phyloP scores from a whole-genome alignment of 768 basidiomycete species.

The Calocybe gangraenosa region DNA sequence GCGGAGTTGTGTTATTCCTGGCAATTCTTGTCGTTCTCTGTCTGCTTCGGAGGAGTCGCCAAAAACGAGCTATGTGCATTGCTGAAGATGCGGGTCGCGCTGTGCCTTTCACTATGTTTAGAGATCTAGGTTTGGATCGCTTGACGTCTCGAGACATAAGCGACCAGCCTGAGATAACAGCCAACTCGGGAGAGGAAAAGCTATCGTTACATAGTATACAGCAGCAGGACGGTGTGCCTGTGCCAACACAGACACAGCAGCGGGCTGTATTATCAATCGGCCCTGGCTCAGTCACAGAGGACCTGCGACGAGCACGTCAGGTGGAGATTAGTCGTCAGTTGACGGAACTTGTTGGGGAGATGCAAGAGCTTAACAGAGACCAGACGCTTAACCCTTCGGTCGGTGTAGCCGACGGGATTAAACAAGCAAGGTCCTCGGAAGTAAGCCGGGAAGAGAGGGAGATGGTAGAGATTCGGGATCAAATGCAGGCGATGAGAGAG shows the following conservation, averaged over 20 bases:
- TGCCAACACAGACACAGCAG: no score
- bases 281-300: neutral
- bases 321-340: constrained; percentile 10
- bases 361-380: no score
- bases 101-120: neutral
- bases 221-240: neutral
- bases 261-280: neutral
- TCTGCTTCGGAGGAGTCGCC: constrained; percentile 8
- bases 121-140: no score
- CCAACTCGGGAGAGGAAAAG: no score
- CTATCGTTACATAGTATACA: neutral
- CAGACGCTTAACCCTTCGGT: no score
- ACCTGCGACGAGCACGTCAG: constrained; percentile 5
- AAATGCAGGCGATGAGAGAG: neutral
- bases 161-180: no score
- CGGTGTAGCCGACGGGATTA: neutral
- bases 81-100: no score
- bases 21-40: neutral
- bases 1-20: constrained; percentile 8
- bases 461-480: neutral
- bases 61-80: neutral
- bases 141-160: no score
- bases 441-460: neutral
- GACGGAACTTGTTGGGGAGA: constrained; percentile 5
- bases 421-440: neutral